Evolutionary conservation across 225 moss, liverwort and hornwort genomes (phyloP).

Genomic region (Neckera pumila): DNA sequence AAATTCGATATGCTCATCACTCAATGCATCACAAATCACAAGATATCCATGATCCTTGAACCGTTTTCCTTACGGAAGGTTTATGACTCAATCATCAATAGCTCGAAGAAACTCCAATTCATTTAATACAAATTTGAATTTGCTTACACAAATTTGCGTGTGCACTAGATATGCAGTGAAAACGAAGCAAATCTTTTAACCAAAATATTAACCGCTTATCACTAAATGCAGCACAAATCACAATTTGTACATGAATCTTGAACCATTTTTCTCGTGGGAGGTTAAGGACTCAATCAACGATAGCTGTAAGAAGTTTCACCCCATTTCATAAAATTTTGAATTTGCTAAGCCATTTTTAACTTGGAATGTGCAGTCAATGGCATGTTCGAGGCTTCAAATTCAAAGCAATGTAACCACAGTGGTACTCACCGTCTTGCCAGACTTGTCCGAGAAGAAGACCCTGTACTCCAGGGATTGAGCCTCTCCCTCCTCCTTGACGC

Average conservation of each 20-base stretch:
- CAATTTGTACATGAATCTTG: neutral
- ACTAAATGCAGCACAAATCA: neutral
- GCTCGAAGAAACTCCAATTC: neutral
- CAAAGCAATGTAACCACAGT: neutral
- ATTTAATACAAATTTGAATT: neutral
- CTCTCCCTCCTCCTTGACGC: constrained; percentile 43
- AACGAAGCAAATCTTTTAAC: neutral
- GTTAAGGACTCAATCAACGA: neutral
- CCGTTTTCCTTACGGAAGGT: neutral
- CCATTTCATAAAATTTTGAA: neutral
- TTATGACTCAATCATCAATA: neutral
- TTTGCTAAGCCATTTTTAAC: neutral
- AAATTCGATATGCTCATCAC: neutral
- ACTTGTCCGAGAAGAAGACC: constrained; percentile 65
- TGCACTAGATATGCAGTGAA: neutral
- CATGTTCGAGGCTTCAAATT: neutral
- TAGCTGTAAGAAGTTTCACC: neutral
- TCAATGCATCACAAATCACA: neutral
- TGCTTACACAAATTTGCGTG: neutral
- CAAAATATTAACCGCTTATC: neutral
- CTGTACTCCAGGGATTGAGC: constrained; percentile 57
- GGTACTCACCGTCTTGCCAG: constrained; percentile 50
- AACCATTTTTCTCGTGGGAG: neutral
- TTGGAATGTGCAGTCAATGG: neutral
- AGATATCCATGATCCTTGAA: neutral